Evolutionary conservation across 371 early-diverging fungal species (phyloP).

Genomic region (Lichtheimia hyalospora): DNA sequence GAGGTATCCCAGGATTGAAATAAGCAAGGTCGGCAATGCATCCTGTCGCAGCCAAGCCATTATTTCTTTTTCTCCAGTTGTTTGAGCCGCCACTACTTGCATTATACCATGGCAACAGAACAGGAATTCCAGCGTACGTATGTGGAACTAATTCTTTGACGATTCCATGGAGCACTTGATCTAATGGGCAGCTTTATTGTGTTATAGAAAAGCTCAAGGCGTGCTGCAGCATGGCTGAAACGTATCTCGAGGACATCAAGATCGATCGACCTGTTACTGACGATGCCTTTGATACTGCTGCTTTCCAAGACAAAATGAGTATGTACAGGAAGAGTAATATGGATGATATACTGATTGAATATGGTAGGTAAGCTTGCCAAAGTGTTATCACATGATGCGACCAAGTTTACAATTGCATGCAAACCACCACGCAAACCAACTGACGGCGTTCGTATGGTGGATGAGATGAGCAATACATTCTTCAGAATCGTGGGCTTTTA

Average conservation of each 20-base stretch:
- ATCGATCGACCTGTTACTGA: conserved; percentile 15
- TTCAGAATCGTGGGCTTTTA: conserved; percentile 43
- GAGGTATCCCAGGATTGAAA: no score
- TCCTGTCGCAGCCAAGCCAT: no score
- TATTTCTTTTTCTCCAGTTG: no score
- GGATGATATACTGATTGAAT: neutral
- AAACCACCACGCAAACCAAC: conserved; percentile 46
- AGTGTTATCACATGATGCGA: conserved; percentile 45
- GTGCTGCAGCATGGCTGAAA: conserved; percentile 34
- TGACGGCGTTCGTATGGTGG: conserved; percentile 36
- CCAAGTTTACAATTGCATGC: conserved; percentile 48
- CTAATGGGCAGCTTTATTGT: no score
- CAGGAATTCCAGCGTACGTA: conserved; percentile 18
- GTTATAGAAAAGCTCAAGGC: conserved; percentile 33
- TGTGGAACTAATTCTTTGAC: neutral
- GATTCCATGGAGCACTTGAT: no score
- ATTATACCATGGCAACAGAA: conserved; percentile 17
- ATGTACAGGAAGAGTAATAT: neutral
- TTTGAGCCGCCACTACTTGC: no score
- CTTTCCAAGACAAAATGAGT: conserved; percentile 35
- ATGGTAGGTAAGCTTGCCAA: conserved; percentile 28
- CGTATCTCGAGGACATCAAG: conserved; percentile 33
- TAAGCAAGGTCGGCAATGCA: no score
- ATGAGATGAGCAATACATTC: conserved; percentile 40
- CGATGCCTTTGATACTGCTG: conserved; percentile 23